Evolutionary conservation across 768 basidiomycete genomes (phyloP), one percentile per base, ranked within the genome.

Genomic region (Naganishia friedmannii): DNA sequence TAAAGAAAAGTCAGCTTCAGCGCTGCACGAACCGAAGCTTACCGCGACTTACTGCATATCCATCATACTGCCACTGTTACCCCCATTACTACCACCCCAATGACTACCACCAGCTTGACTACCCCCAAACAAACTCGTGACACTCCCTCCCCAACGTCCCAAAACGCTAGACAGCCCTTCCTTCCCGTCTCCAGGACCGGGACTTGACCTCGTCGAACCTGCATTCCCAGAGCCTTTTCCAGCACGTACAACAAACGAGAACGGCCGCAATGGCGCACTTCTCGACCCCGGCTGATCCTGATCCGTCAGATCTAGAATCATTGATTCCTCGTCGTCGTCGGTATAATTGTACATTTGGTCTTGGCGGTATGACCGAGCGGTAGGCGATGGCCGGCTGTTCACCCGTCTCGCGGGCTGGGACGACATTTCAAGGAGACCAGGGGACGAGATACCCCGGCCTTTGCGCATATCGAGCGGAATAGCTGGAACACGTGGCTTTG

Each of bases 191-290:
- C 68, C 37, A 15, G 66, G 65, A 26, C 71, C 73, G 46, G 68
- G 73, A 70, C 60, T 70, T 13, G 67, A 72, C 53, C 39, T 19
- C 21, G 69, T 67, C 53, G 58, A 73, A 3, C 28, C 65, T 51
- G 37, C 60, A 42, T 70, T 67, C 75, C 76, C 67, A 34, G 60
- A 15, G 23, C 56, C 73, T 12, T 74, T 75, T 10, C 79, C 80
- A 26, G 81, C 81, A 65, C 81, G 70, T 13, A 82, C 79, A 21
- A 80, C 81, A 70, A 82, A 82, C n/a, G 79, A 80, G 73, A 82
- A 82, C 23, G 81, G 81, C 31, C 81, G 68, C 46, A 81, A 60
- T 6, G 70, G 70, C 13, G 71, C 23, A n/a, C 56, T 53, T 45
- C 48, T 13, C 42, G 37, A 39, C 26, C 39, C 54, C n/a, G 23